A percentile compares a stretch with the other conserved stretches of the same genome.
Evolutionary conservation across 306 rosid species (phyloP).

Genomic region (Albizia julibrissin): DNA sequence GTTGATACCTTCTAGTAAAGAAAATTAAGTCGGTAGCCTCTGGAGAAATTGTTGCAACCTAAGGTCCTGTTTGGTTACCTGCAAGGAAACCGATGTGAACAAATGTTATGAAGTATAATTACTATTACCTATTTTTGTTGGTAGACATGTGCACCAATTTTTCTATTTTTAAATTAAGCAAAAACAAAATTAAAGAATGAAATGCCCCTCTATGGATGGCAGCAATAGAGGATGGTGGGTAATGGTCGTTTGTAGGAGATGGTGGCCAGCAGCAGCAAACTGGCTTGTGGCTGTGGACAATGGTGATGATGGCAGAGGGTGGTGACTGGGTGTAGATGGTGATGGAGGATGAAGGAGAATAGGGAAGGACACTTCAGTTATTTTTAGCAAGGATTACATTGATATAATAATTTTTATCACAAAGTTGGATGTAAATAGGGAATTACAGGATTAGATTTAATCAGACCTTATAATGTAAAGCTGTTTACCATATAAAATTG

Average conservation of each 20-base stretch:
- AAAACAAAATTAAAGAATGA: neutral
- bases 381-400: neutral
- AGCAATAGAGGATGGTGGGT: neutral
- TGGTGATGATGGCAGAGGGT: neutral
- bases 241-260: neutral
- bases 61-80: neutral
- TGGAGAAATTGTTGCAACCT: neutral
- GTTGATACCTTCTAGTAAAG: neutral
- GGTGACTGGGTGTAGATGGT: neutral
- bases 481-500: neutral
- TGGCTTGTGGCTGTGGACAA: neutral
- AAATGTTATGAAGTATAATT: neutral
- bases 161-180: neutral
- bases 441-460: too few relatives aligned
- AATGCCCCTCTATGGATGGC: neutral
- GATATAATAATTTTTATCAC: neutral
- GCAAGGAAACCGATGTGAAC: neutral
- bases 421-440: neutral
- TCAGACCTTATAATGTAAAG: neutral
- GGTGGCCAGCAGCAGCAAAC: neutral
- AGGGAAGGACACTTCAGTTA: neutral
- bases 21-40: neutral
- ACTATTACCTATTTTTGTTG: neutral
- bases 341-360: neutral
- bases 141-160: neutral